A percentile compares a stretch with the other conserved stretches of the same genome.
Evolutionary conservation across 805 yeast genomes (phyloP).

Genomic region (Tetrapisispora phaffii): DNA sequence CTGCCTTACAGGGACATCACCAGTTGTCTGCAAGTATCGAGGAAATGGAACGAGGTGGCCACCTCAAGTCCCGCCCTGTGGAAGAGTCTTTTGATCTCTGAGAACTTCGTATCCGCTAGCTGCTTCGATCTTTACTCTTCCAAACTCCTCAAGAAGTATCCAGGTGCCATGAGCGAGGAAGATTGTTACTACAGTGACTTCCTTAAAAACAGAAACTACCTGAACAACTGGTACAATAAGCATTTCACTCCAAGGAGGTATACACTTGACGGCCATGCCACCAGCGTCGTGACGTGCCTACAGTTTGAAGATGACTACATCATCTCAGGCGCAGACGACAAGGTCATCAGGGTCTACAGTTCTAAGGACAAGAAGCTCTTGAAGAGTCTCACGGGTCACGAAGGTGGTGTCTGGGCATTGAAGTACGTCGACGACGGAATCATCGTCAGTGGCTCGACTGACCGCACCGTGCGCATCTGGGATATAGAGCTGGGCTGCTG

Average conservation of each 20-base stretch:
- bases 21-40: constrained; percentile 53
- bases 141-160: constrained; percentile 20
- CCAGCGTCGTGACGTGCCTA: constrained; percentile 81
- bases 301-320: constrained; percentile 87
- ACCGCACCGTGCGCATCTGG: constrained; percentile 91
- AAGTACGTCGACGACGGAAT: constrained; percentile 66
- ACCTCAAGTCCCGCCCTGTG: constrained; percentile 56
- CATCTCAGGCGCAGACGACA: constrained; percentile 88
- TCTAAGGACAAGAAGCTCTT: constrained; percentile 60
- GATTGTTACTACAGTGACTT: constrained; percentile 37
- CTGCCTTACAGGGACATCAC: constrained; percentile 57
- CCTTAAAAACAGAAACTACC: constrained; percentile 65
- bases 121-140: constrained; percentile 35
- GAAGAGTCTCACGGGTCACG: constrained; percentile 69
- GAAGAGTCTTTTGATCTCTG: constrained; percentile 54
- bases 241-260: constrained; percentile 56
- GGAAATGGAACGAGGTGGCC: constrained; percentile 56
- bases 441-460: constrained; percentile 89
- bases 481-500: constrained; percentile 74
- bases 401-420: constrained; percentile 98
- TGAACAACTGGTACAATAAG: constrained; percentile 74
- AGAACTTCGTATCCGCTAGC: constrained; percentile 42
- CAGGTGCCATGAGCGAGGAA: constrained; percentile 21
- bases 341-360: constrained; percentile 68
- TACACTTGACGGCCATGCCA: constrained; percentile 59